These are phyloP conservation scores for Symbiodinium pilosum DNA, from an alignment of 73 alveolate genomes.

Conservation along the genomic window DNA sequence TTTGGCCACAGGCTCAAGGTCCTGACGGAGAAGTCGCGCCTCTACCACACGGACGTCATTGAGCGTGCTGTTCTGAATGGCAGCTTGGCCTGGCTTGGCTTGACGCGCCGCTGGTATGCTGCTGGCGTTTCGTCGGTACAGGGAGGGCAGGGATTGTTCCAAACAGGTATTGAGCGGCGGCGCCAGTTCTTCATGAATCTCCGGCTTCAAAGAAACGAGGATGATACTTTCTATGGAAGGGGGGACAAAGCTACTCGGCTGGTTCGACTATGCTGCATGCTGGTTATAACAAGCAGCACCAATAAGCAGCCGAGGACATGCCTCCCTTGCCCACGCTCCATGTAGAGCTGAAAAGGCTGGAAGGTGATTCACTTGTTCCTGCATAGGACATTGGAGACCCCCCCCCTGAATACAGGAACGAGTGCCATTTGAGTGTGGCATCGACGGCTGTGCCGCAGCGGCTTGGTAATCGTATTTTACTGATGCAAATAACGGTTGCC, in stretches of 20 bases:
- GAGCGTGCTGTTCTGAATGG: conserved; percentile 87
- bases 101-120: neutral
- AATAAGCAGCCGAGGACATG: neutral
- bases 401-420: too few relatives aligned
- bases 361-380: too few relatives aligned
- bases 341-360: conserved; percentile 27
- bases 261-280: neutral
- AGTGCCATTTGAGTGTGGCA: conserved; percentile 65
- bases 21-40: conserved; percentile 55
- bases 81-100: neutral
- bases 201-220: conserved; percentile 67
- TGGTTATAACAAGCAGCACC: neutral
- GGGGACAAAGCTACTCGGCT: neutral
- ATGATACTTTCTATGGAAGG: conserved; percentile 70
- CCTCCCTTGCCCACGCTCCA: conserved; percentile 74
- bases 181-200: conserved; percentile 77
- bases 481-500: too few relatives aligned
- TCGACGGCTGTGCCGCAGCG: conserved; percentile 25
- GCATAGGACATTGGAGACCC: too few relatives aligned
- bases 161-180: conserved; percentile 62
- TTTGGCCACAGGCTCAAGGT: conserved; percentile 58
- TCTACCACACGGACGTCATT: conserved; percentile 69
- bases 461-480: too few relatives aligned
- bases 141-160: neutral
- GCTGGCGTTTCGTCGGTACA: too few relatives aligned